Base-by-base conservation (phyloP, 768 basidiomycete species). In the Phlebiopsis gigantea region DNA sequence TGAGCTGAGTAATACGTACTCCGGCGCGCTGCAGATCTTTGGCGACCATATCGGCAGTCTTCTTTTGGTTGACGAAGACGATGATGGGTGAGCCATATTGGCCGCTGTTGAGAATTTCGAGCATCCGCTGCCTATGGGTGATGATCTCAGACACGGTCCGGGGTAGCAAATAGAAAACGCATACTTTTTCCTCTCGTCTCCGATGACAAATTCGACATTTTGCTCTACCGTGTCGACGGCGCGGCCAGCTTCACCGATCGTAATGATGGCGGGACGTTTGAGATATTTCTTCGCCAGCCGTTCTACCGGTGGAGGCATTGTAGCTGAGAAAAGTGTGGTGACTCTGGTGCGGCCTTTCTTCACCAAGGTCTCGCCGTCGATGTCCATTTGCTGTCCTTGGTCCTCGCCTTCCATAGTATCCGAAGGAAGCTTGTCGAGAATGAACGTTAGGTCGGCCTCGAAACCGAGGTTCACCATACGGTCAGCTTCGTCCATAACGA, bases 401-500 rank as follows among this genome's bases (percentile, higher is more conserved):
- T 89, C 89, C 61, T 93, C 94, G 5, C 94, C 94, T 63, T 89
- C 84, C 81, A 97, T 85, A 47, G 90, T 83, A 56, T 90, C 91
- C 2, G 81, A 78, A 14, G 96, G 97, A 58, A 98, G 79, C 57
- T 92, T 82, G 72, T 98, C 96, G 59, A 99, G 75, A 65, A 99
- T 98, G 70, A 92, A 97, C 24, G 89, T 93, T 46, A 99, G 74
- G 69, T 97, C 95, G 15, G 81, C 83, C 71, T 99, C 97, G 69
- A 99, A 99, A 15, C 97, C 97, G 28, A 98, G 84, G 66, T 95
- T 87, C 59, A 99, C 95, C 97, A 99, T 98, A 51, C 97, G 84
- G 71, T 99, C 97, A 15, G 97, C 97, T 77, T 99, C 97, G 70
- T 99, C 97, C 97, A 99, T 97, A 62, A 99, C 96, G 57, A 99